Conservation (phyloP, 352 stramenopile genomes). For the Pythium monospermum region DNA sequence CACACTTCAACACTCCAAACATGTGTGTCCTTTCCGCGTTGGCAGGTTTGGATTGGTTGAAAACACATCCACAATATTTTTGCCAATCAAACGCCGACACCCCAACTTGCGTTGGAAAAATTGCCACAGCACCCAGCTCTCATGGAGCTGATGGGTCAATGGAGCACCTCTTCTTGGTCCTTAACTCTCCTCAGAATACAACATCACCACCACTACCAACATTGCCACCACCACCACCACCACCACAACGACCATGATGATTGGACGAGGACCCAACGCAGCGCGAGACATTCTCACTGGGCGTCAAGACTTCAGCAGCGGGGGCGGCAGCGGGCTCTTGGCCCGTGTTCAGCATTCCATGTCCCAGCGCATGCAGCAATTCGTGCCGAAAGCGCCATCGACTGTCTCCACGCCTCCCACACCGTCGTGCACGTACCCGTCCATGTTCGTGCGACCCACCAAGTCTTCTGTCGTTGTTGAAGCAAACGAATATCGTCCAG, state of each 20-base stretch:
- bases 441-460: slow-evolving; percentile 9
- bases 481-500: background rate
- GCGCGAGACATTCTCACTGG: slow-evolving; percentile 11
- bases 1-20: too few species aligned
- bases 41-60: slow-evolving; percentile 14
- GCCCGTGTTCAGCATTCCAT: slow-evolving; percentile 14
- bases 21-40: slow-evolving; percentile 16
- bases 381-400: slow-evolving; percentile 2
- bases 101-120: background rate
- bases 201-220: background rate
- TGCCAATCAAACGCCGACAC: slow-evolving; percentile 23
- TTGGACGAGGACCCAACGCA: slow-evolving; percentile 8
- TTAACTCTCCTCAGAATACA: slow-evolving; percentile 2
- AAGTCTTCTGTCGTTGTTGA: background rate
- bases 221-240: background rate
- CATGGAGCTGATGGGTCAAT: too few species aligned
- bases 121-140: too few species aligned
- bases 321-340: slow-evolving; percentile 7
- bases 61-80: background rate
- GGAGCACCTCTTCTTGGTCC: background rate
- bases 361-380: slow-evolving; percentile 11
- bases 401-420: background rate
- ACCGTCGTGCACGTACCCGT: slow-evolving; percentile 2
- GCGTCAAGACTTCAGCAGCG: too few species aligned
- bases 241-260: slow-evolving; percentile 7